Evolutionary conservation across 2,329 filamentous ascomycete genomes (phyloP), one percentile per base, ranked within the genome.

Genomic region (Pyricularia pennisetigena): DNA sequence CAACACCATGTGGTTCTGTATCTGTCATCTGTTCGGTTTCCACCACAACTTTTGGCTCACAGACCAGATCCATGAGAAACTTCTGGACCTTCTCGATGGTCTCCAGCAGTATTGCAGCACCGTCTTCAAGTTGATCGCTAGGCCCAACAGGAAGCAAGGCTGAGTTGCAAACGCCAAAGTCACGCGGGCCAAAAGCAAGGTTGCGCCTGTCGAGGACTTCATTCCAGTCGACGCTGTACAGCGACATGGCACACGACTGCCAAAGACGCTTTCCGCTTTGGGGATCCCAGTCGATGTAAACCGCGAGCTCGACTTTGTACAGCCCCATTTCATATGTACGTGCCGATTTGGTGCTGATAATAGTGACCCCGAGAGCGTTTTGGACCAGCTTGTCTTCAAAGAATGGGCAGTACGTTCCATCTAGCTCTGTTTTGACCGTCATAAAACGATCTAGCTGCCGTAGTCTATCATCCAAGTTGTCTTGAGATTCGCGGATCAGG

Each of bases 241-340:
- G 32, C n/a, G 70, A 70, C 41, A 79, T 69, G 6, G 71, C 71
- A 35, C 68, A 69, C 5, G 67, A 57, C 64, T 68, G 67, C 28
- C 32, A 30, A 20, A 41, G 49, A 6, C 9, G 59, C 6, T 10
- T 20, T 8, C 8, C 41, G 41, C 67, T 69, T 8, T 65, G 10
- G 0, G 57, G 68, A 16, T 62, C 67, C 76, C 78, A 79, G 24
- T 75, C 72, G 32, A 76, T 77, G 68, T 77, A 76, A 23, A 79
- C 71, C 7, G 74, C 71, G 16, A 81, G 70, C 66, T 81, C 75
- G 16, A 81, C 69, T 10, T 72, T 68, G 64, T 79, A 81, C 3
- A 26, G 30, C 4, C 24, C 57, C 12, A 67, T 24, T 23, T 63
- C 24, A 61, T 67, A 67, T 2, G 12, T 63, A 3, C 66, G 66